Evolutionary conservation across 768 basidiomycete species (phyloP), one percentile per base, ranked within the genome.

Genomic region (Crepidotus variabilis): DNA sequence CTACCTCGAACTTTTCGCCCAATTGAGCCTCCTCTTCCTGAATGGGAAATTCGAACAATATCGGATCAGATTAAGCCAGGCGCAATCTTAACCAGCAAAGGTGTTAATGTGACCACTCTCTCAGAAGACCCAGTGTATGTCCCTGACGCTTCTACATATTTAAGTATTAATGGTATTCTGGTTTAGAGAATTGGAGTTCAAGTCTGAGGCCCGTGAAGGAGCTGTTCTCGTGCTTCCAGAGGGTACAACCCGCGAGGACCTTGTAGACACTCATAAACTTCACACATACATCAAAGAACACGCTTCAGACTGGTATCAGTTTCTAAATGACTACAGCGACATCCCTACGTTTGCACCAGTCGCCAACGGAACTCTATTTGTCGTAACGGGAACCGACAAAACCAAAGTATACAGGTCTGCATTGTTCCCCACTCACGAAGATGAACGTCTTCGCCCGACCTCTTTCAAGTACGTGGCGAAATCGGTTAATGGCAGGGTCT

Each of bases 351-450:
- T 56, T 18, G 11, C 3, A 5, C 39, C 39, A 20, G 39, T 43
- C 3, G 39, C 13, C 39, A 63, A 63, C 28, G 61, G 61, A 3
- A 53, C 54, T 14, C 34, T 63, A 1, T 60, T 51, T n/a, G 16
- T 63, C 7, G 55, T 63, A 14, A 63, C 59, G 16, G 61, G 59
- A 3, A 58, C 51, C 48, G 61, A 62, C 36, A 62, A 58, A 32
- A 21, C 61, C 0, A 36, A 16, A 13, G 22, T 47, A n/a, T 62
- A 54, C 55, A 55, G 51, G 2, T 5, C 53, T 10, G 58, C 59
- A 1, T 36, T 54, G 1, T 58, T 58, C 43, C 57, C 56, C 9
- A 16, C 35, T 8, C n/a, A 8, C n/a, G 20, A 22, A 34, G 10
- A 6, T 36, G 56, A 47, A 20, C n/a, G 54, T 58, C 28, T 24